Conservation (phyloP, 1,284 basidiomycete species). For the Malassezia arunalokei region DNA sequence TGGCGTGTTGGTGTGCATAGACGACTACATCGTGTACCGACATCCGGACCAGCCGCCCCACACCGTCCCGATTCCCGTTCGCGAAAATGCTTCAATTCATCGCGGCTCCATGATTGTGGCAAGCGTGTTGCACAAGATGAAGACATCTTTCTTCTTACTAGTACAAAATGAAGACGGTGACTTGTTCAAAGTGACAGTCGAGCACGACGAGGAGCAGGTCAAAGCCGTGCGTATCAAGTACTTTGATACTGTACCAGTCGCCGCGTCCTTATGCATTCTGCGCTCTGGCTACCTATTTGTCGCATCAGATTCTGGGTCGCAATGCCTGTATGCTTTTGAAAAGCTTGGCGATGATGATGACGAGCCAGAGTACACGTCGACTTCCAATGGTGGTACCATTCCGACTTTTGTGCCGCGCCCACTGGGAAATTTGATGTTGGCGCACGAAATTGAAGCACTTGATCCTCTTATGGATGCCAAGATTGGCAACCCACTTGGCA, state of each 20-base stretch:
- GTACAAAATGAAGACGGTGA: constrained; percentile 43
- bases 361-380: constrained; percentile 29
- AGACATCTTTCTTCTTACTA: constrained; percentile 43
- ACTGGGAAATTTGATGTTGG: constrained; percentile 38
- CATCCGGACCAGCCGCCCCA: constrained; percentile 41
- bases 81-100: constrained; percentile 3
- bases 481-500: constrained; percentile 28
- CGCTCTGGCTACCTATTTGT: constrained; percentile 44
- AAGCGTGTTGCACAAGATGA: constrained; percentile 44
- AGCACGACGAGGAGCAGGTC: constrained; percentile 44
- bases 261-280: constrained; percentile 32
- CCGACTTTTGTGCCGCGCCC: constrained; percentile 37
- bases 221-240: constrained; percentile 41
- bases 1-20: constrained; percentile 43
- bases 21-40: constrained; percentile 44
- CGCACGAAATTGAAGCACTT: constrained; percentile 34
- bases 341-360: constrained; percentile 45
- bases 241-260: constrained; percentile 45
- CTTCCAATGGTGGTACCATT: constrained; percentile 16
- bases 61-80: constrained; percentile 41
- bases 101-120: constrained; percentile 37
- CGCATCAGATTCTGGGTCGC: constrained; percentile 34
- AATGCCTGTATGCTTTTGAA: constrained; percentile 43
- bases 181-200: constrained; percentile 44
- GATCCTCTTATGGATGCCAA: constrained; percentile 42